These are phyloP conservation scores for Lobosporangium transversale DNA, from an alignment of 192 early-diverging fungal genomes.

Conservation along the genomic window DNA sequence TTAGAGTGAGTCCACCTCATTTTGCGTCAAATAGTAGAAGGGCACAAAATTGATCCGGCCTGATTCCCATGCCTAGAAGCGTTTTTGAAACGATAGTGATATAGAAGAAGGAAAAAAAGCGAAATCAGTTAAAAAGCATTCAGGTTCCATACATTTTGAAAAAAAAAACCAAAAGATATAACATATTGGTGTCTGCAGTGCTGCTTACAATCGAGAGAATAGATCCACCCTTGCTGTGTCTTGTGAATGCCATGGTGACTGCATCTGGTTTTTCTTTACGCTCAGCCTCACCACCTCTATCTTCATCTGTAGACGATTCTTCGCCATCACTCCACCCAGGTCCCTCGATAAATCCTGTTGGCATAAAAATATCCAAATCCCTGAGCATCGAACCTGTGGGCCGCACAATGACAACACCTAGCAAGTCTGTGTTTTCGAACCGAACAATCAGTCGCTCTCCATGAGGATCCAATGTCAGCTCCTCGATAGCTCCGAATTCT, in stretches of 20 bases:
- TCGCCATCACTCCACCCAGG: slow-evolving; percentile 36
- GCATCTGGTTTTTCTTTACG: slow-evolving; percentile 20
- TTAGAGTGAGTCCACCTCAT: slow-evolving; percentile 12
- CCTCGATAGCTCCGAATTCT: slow-evolving; percentile 59
- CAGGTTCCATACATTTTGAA: neutral
- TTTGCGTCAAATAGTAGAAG: slow-evolving; percentile 26
- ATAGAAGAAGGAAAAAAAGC: neutral
- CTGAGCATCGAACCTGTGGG: slow-evolving; percentile 31
- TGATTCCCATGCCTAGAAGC: slow-evolving; percentile 48
- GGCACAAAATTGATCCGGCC: slow-evolving; percentile 38
- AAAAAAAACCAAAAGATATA: no score
- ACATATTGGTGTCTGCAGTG: no score
- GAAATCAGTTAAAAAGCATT: neutral
- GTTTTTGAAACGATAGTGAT: no score
- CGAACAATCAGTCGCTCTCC: slow-evolving; percentile 64
- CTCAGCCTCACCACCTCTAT: slow-evolving; percentile 8
- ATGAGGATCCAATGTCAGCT: slow-evolving; percentile 60
- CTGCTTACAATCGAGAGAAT: slow-evolving; percentile 30
- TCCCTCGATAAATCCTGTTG: slow-evolving; percentile 31
- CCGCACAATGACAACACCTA: slow-evolving; percentile 55
- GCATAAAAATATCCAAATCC: slow-evolving; percentile 42
- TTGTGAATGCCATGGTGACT: slow-evolving; percentile 25
- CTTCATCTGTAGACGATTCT: no score
- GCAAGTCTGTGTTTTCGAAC: slow-evolving; percentile 59
- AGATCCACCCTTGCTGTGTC: slow-evolving; percentile 11